Evolutionary conservation across 345 rosid genomes (phyloP), one percentile per base, ranked within the genome.

Genomic region (Draba incana): DNA sequence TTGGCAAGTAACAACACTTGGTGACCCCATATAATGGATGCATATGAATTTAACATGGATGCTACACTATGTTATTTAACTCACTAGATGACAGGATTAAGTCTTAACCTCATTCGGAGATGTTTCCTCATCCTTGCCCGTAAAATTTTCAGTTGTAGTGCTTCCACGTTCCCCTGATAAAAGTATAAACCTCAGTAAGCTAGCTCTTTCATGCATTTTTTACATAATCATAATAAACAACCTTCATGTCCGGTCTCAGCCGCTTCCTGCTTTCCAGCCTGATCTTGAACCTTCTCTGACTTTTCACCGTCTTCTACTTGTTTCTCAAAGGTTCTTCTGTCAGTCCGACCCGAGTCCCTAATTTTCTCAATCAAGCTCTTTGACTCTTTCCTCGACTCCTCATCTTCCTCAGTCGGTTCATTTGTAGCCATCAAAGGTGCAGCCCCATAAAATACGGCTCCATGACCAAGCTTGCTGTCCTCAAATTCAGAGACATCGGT

Each of bases 331-430:
- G 53, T 52, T 70, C 37, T 28, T 54, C 2, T 37, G 24, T 64
- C 77, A 33, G 43, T 47, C 66, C 63, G 20, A 41, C 75, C 86
- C 45, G 83, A 79, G 1, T 84, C 88, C 63, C 81, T 70, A 51
- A 78, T 76, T 48, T 44, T 79, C 72, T 86, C 87, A 38, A 76
- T 16, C 73, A 86, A 72, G 28, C 80, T 80, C 4, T 51, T 81
- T 1, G 84, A 76, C 67, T 79, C 86, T 54, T 70, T 74, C 16
- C 31, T 76, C 39, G 80, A 14, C 69, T 82, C 83, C 28, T 75
- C 74, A 39, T 62, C 69, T 24, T 68, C 74, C 50, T 61, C 58
- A 30, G 3, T 6, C 4, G 51, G 33, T 71, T 72, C 47, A 11
- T 35, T 2, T 8, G 14, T 7, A 49, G 11, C 23, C 56, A 12